phyloP scores from a whole-genome alignment of 768 basidiomycete species.

The Mycena epipterygia region DNA sequence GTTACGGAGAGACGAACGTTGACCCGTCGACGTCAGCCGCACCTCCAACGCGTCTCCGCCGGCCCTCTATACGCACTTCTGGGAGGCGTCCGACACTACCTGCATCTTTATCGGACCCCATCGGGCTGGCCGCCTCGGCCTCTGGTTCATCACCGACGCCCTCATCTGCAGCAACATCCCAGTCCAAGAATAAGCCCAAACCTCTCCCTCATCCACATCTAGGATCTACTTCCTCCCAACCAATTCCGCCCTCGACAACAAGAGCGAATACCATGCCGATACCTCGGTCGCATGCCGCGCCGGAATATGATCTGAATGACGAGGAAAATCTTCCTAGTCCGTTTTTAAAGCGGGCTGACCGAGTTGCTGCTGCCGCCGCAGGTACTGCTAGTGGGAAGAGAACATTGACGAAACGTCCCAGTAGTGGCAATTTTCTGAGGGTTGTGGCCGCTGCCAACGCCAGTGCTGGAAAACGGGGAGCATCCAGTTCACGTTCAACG shows the following conservation, averaged over 20 bases:
- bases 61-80: slow-evolving; percentile 68
- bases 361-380: slow-evolving; percentile 33
- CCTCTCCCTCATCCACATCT: slow-evolving; percentile 63
- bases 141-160: slow-evolving; percentile 25
- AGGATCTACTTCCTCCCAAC: slow-evolving; percentile 36
- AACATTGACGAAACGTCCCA: slow-evolving; percentile 33
- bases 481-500: slow-evolving; percentile 23
- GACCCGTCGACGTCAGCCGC: slow-evolving; percentile 31
- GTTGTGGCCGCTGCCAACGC: slow-evolving; percentile 36
- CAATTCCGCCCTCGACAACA: slow-evolving; percentile 27
- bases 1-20: neutral
- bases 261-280: slow-evolving; percentile 42
- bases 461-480: slow-evolving; percentile 35
- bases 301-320: slow-evolving; percentile 78
- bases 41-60: slow-evolving; percentile 65
- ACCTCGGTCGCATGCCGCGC: slow-evolving; percentile 46
- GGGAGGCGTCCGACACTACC: slow-evolving; percentile 48
- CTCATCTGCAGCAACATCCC: slow-evolving; percentile 27
- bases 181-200: slow-evolving; percentile 46
- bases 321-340: slow-evolving; percentile 91
- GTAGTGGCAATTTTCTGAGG: slow-evolving; percentile 35
- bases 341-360: slow-evolving; percentile 72
- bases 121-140: slow-evolving; percentile 38
- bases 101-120: slow-evolving; percentile 57
- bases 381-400: slow-evolving; percentile 9